phyloP scores from a whole-genome alignment of 169 alveolate genomes.

The Plasmodium sp. region DNA sequence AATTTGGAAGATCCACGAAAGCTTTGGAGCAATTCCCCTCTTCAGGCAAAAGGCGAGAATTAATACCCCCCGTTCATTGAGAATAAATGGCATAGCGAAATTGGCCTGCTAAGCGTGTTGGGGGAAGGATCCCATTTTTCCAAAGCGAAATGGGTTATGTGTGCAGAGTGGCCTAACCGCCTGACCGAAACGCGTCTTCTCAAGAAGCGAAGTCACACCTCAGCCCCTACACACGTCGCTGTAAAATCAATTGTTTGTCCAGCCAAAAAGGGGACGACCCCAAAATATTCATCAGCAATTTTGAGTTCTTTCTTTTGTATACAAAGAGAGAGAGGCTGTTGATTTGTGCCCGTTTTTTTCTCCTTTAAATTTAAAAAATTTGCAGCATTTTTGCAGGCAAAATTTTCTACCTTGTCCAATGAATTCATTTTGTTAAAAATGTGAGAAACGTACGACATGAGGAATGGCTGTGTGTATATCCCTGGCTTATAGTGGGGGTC shows the following conservation, averaged over 20 bases:
- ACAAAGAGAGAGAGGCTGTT: neutral
- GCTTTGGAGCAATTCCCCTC: neutral
- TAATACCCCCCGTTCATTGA: neutral
- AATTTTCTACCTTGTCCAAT: conserved; percentile 78
- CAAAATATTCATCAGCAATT: conserved; percentile 62
- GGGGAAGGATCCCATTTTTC: neutral
- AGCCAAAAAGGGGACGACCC: conserved; percentile 83
- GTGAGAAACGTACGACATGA: conserved; percentile 77
- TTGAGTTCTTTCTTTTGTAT: conserved; percentile 25
- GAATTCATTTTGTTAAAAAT: conserved; percentile 74
- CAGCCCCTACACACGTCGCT: conserved; percentile 20
- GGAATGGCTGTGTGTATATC: conserved; percentile 83
- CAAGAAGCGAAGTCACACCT: neutral
- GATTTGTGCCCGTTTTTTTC: conserved; percentile 24
- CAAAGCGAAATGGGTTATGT: neutral
- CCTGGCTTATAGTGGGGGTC: conserved; percentile 82
- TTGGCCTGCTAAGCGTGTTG: neutral
- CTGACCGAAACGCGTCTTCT: neutral
- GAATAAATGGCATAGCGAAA: neutral
- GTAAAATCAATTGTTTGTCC: conserved; percentile 71
- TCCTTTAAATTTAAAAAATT: conserved; percentile 76
- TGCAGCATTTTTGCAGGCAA: conserved; percentile 81
- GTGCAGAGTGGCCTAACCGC: neutral
- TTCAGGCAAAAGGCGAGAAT: neutral
- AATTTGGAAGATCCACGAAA: neutral